These are phyloP conservation scores for Halenospora varia DNA, from an alignment of 495 filamentous ascomycete species.

Conservation along the genomic window DNA sequence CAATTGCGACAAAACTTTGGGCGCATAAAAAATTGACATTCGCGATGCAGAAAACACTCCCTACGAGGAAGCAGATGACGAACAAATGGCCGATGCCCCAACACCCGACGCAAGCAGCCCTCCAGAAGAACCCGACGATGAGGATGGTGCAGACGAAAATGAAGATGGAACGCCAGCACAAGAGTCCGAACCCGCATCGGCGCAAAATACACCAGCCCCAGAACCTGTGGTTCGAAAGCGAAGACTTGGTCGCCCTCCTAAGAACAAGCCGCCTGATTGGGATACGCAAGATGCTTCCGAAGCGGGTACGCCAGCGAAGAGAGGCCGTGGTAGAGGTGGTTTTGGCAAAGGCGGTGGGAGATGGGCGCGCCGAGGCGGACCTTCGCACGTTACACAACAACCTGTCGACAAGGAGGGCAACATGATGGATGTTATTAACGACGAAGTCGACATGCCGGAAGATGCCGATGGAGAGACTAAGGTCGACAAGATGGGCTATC, in stretches of 20 bases:
- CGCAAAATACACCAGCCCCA: conserved; percentile 36
- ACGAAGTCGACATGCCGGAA: conserved; percentile 84
- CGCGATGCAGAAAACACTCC: conserved; percentile 45
- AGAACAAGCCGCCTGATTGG: conserved; percentile 76
- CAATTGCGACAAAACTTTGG: not conserved
- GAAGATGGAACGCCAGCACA: conserved; percentile 35
- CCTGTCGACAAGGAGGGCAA: conserved; percentile 94
- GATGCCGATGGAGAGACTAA: conserved; percentile 89
- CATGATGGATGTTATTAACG: conserved; percentile 82
- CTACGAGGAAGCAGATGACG: conserved; percentile 44
- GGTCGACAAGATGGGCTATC: conserved; percentile 80
- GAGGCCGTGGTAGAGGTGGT: conserved; percentile 66
- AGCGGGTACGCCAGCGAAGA: conserved; percentile 52
- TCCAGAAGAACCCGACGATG: conserved; percentile 36
- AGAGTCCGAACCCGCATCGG: conserved; percentile 38
- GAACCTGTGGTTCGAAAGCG: conserved; percentile 63
- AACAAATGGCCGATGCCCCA: conserved; percentile 39
- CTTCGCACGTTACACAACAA: conserved; percentile 72
- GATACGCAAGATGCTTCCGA: conserved; percentile 54
- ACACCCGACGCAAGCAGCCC: conserved; percentile 19
- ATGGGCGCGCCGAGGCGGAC: conserved; percentile 67
- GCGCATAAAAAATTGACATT: conserved; percentile 19
- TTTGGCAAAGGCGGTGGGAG: conserved; percentile 66
- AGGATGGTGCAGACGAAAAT: conserved; percentile 35
- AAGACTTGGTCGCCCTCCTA: conserved; percentile 80